phyloP scores from a whole-genome alignment of 2,329 filamentous ascomycete genomes.

The Beauveria sp. region DNA sequence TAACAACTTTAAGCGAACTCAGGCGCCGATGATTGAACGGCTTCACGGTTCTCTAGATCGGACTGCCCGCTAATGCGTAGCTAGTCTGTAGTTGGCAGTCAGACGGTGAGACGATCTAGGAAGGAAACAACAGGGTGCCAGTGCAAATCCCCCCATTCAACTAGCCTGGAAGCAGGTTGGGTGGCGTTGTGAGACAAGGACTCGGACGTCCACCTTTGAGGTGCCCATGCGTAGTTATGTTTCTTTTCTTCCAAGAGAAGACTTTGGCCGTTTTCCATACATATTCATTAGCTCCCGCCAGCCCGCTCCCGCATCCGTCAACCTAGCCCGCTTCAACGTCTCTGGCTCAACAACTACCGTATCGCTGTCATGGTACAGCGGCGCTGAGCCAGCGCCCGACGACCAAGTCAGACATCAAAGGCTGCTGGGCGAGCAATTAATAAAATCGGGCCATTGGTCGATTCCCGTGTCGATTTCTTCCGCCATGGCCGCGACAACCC shows the following conservation, averaged over 20 bases:
- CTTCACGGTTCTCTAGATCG: not conserved
- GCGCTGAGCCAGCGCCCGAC: not conserved
- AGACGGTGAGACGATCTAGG: not conserved
- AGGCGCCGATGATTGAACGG: not conserved
- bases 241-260: not conserved
- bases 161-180: not conserved
- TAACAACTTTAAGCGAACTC: no score
- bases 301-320: not conserved
- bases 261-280: not conserved
- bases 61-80: not conserved
- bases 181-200: constrained; percentile 5
- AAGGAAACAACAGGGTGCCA: not conserved
- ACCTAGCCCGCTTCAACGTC: not conserved
- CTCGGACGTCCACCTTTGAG: not conserved
- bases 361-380: not conserved
- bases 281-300: not conserved
- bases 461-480: not conserved
- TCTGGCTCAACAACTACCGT: not conserved
- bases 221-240: not conserved
- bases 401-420: not conserved
- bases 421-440: not conserved
- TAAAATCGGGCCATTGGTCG: not conserved
- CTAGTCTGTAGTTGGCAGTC: not conserved
- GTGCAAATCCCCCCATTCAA: not conserved
- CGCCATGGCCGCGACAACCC: not conserved